These are phyloP conservation scores for Sarcodon aspratus DNA, from an alignment of 768 basidiomycete genomes.

Conservation along the genomic window DNA sequence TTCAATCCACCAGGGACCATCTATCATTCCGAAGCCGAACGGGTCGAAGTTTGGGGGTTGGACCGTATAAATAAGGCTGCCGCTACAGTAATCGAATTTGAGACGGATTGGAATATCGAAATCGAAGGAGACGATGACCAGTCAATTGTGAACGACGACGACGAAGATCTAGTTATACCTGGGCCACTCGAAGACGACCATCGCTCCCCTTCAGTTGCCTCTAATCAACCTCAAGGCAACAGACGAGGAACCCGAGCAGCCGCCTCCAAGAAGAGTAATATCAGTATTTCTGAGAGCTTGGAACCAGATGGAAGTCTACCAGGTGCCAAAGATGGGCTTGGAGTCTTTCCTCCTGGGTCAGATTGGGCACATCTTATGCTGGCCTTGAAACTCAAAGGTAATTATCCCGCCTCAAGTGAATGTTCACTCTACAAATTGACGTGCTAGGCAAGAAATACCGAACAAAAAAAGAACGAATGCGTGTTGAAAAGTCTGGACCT, in stretches of 20 bases:
- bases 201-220: slow-evolving; percentile 16
- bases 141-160: slow-evolving; percentile 28
- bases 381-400: slow-evolving; percentile 66
- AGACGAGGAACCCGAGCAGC: slow-evolving; percentile 6
- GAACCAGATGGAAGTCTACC: slow-evolving; percentile 66
- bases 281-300: slow-evolving; percentile 31
- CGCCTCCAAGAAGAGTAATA: slow-evolving; percentile 31
- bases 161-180: slow-evolving; percentile 15
- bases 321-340: slow-evolving; percentile 67
- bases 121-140: slow-evolving; percentile 34
- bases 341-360: slow-evolving; percentile 57
- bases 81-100: slow-evolving; percentile 67
- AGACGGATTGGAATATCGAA: slow-evolving; percentile 79
- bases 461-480: slow-evolving; percentile 70
- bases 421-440: background rate
- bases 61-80: slow-evolving; percentile 67
- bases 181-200: slow-evolving; percentile 15
- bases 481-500: slow-evolving; percentile 69
- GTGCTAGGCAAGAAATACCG: slow-evolving; percentile 58
- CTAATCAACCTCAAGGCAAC: slow-evolving; percentile 2
- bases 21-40: slow-evolving; percentile 63
- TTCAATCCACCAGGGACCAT: slow-evolving; percentile 72
- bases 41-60: slow-evolving; percentile 57
- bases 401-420: background rate
- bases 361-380: slow-evolving; percentile 68